Evolutionary conservation across 768 basidiomycete genomes (phyloP), one percentile per base, ranked within the genome.

Genomic region (Zangia roseola): DNA sequence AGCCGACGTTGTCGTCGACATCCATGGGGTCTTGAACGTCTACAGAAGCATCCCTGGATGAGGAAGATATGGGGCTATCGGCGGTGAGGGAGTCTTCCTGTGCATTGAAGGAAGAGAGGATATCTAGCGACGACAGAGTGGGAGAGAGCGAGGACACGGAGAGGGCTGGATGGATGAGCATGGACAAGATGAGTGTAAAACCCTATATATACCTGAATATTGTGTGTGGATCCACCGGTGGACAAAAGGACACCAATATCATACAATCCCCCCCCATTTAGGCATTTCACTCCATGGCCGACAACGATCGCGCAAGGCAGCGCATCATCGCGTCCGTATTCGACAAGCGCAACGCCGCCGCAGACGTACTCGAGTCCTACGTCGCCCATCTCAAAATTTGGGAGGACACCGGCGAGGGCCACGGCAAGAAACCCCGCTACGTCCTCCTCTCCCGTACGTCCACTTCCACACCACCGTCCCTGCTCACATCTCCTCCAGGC

Each of bases 371-470:
- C 50, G 93, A 97, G 67, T 77, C 77, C 17, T 94, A 97, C 65
- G 82, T 94, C 49, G 78, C 84, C 33, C 94, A 94, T 70, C 58
- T 95, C 67, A 97, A 94, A 76, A 91, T 97, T 24, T 92, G 86
- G 84, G 95, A 98, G 71, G 91, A 95, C 58, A 78, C 81, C 38
- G 78, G 78, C 8, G 88, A 88, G 49, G 81, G 80, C 10, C 83
- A 81, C 12, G 84, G 81, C 19, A 77, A 72, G 64, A 98, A 98
- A 68, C 86, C 91, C 34, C 79, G 95, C 56, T 98, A 91, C 68
- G 88, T 98, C 51, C 76, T 97, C 51, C 72, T 98, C 25, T 89
- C 94, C 57, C 82, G 94, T 94, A 75, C 71, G 90, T 83, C n/a
- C 44, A 17, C 4, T 13, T 35, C 8, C 7, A 9, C 25, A 38